Percentiles rank a stretch among this genome's conserved stretches.
These are phyloP conservation scores for Haplographium delicatum DNA, from an alignment of 495 filamentous ascomycete genomes.

Conservation along the genomic window DNA sequence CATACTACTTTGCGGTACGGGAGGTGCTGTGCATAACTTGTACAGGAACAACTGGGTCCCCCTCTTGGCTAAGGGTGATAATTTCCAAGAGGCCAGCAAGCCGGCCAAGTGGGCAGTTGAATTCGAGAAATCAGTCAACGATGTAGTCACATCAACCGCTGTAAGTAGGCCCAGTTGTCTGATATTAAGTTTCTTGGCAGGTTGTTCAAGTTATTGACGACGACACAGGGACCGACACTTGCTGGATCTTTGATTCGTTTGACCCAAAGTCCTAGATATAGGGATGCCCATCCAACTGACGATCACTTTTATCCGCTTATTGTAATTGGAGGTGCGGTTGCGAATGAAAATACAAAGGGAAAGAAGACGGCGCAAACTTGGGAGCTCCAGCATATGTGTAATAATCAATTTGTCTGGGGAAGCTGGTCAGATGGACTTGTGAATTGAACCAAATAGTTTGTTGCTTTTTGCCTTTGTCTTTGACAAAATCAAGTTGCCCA, in stretches of 20 bases:
- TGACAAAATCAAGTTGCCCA: no score
- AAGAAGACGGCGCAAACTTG: constrained; percentile 51
- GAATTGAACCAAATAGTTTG: no score
- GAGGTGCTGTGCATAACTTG: constrained; percentile 59
- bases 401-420: constrained; percentile 50
- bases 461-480: no score
- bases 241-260: constrained; percentile 45
- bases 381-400: constrained; percentile 64
- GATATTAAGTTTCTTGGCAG: no score
- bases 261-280: constrained; percentile 56
- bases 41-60: constrained; percentile 57
- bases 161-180: no score
- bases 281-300: constrained; percentile 59
- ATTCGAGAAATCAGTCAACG: constrained; percentile 55
- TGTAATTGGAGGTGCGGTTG: constrained; percentile 52
- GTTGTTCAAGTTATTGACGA: no score
- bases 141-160: no score
- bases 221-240: constrained; percentile 40
- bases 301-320: constrained; percentile 57
- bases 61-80: constrained; percentile 55
- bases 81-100: constrained; percentile 51
- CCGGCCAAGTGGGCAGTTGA: constrained; percentile 52
- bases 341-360: constrained; percentile 39
- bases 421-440: no score
- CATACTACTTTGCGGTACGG: constrained; percentile 54